phyloP scores from a whole-genome alignment of 129 eudicot genomes.

The Flaveria ramosissima region DNA sequence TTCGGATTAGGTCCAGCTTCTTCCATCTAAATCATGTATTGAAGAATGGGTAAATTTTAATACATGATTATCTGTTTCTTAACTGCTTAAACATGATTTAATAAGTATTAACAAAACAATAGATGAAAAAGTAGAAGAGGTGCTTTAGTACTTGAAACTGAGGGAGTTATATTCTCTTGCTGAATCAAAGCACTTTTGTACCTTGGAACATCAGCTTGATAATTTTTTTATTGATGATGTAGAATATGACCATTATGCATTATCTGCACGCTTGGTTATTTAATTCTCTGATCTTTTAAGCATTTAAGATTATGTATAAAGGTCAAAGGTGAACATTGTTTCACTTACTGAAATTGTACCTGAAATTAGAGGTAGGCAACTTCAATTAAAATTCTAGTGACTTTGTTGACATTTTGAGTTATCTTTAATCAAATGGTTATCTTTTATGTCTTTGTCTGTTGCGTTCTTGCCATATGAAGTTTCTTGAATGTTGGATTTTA shows the following conservation, averaged over 20 bases:
- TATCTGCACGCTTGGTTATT: too few relatives aligned
- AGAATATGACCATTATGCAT: background rate
- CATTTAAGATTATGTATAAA: background rate
- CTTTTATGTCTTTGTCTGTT: background rate
- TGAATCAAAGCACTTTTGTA: background rate
- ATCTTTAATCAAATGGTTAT: background rate
- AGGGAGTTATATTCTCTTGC: background rate
- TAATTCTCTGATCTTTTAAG: too few relatives aligned
- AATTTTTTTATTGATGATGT: background rate
- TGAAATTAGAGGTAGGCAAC: too few relatives aligned
- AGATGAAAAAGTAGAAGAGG: too few relatives aligned
- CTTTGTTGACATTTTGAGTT: background rate
- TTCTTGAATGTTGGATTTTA: slow-evolving; percentile 1
- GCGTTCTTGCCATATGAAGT: background rate
- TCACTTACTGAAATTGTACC: too few relatives aligned
- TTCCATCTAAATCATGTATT: too few relatives aligned
- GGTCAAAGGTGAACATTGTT: background rate
- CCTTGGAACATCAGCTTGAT: background rate
- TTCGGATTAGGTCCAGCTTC: too few relatives aligned
- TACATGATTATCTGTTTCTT: background rate
- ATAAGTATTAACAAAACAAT: background rate
- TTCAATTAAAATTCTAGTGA: too few relatives aligned
- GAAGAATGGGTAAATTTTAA: background rate
- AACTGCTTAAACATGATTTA: background rate
- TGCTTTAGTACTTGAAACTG: too few relatives aligned